Evolutionary conservation across 148 eudicot species (phyloP).

Genomic region (Rhododendron griersonianum): DNA sequence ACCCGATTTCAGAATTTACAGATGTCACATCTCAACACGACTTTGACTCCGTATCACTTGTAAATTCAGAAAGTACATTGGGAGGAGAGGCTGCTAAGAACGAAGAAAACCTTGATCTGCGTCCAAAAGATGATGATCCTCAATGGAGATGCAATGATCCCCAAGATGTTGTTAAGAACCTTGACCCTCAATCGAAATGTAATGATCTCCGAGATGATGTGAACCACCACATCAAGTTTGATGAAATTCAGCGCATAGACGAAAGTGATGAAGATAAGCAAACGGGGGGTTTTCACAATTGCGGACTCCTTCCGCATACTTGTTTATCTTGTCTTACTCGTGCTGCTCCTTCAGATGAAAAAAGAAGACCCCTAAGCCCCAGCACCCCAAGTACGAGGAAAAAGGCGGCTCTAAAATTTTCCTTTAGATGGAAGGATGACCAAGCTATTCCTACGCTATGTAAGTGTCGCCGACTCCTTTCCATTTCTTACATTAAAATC

Average conservation of each 20-base stretch:
- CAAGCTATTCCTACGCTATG: conserved; percentile 43
- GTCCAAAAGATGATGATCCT: conserved; percentile 3
- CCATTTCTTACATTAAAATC: neutral
- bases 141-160: conserved; percentile 29
- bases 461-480: conserved; percentile 16
- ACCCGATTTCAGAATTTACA: conserved; percentile 26
- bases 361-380: conserved; percentile 50
- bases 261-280: conserved; percentile 30
- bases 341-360: conserved; percentile 34
- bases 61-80: conserved; percentile 17
- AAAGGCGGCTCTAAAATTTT: conserved; percentile 37
- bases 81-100: conserved; percentile 11
- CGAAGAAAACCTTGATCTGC: conserved; percentile 6
- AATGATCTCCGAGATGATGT: conserved; percentile 32
- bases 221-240: conserved; percentile 30
- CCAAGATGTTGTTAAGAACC: neutral
- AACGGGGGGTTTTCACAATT: conserved; percentile 24
- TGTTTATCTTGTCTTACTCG: conserved; percentile 68
- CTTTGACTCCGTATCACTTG: conserved; percentile 23
- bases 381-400: conserved; percentile 59
- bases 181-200: conserved; percentile 21
- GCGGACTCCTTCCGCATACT: conserved; percentile 40
- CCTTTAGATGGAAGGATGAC: conserved; percentile 70
- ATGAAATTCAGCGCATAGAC: conserved; percentile 33
- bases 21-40: conserved; percentile 52